phyloP scores from a whole-genome alignment of 1,139 yeast species.

The Geotrichum fermentans region DNA sequence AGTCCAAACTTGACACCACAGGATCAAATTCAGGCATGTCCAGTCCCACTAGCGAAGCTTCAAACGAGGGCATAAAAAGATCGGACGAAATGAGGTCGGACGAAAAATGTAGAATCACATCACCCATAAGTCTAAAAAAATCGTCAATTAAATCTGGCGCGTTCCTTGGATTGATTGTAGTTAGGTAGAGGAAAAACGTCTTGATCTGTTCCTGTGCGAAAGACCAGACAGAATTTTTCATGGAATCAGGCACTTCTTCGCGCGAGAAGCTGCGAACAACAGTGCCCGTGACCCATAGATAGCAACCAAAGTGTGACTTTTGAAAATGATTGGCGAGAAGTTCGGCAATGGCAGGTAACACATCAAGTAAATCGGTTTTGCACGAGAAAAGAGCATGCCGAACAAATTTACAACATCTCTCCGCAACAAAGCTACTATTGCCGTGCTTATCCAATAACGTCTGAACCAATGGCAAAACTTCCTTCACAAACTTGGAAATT shows the following conservation, averaged over 20 bases:
- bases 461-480: conserved; percentile 57
- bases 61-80: conserved; percentile 53
- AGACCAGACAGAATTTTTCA: conserved; percentile 46
- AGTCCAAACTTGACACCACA: conserved; percentile 64
- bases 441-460: conserved; percentile 53
- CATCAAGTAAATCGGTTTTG: conserved; percentile 56
- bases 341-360: conserved; percentile 60
- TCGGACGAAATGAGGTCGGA: conserved; percentile 54
- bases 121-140: conserved; percentile 78
- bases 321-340: conserved; percentile 65
- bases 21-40: conserved; percentile 67
- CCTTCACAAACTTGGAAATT: conserved; percentile 53
- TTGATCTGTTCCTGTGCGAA: conserved; percentile 46
- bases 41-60: conserved; percentile 56
- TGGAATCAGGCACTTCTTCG: conserved; percentile 40
- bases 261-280: conserved; percentile 72
- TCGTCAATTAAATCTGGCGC: conserved; percentile 81
- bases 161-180: conserved; percentile 36
- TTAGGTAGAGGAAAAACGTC: conserved; percentile 41
- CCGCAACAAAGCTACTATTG: conserved; percentile 56
- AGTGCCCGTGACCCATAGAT: conserved; percentile 85
- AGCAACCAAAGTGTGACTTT: conserved; percentile 69
- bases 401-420: conserved; percentile 64
- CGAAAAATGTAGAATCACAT: conserved; percentile 75
- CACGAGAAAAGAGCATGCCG: conserved; percentile 63